Base-by-base conservation (phyloP, 345 rosid genomes). In the Garcia nutans region DNA sequence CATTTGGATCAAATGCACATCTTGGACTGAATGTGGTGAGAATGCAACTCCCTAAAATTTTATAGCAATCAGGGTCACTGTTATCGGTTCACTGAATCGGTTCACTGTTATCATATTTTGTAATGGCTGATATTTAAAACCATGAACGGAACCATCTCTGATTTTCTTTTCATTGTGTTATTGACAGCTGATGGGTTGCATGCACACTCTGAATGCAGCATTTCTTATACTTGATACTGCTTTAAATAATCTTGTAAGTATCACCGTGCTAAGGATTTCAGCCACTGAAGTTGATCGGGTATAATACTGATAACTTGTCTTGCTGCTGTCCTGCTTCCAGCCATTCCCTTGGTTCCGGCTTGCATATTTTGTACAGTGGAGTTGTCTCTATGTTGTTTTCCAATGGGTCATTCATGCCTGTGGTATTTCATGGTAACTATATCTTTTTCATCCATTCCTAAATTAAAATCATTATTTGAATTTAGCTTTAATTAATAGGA, bases 371-470 rank as follows among this genome's bases (percentile, higher is more conserved):
- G 84, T 92, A 42, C 87, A 77, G 64, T 96, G 94, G 97, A 91
- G 93, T 80, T 88, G 93, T 68, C 57, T 89, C 55, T 96, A 96
- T 28, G 84, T 89, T 64, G 79, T 89, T 66, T 90, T 92, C 84
- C 96, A 93, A 71, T 96, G 98, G 99, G 83, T 87, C 71, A 81
- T 93, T 75, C 98, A 92, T 75, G 92, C 93, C 63, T 86, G 90
- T 77, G 94, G 99, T 6, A 81, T 89, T 75, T 80, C 92, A 67
- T 88, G 94, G 99, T 93, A 87, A 79, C 70, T 62, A 79, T 65
- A 15, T 55, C 13, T 9, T 11, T 10, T 65, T 45, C 10, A 22
- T 33, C 33, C 16, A 22, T 24, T 24, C 42, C 5, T 10, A 16
- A 28, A 60, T 47, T 26, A 41, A 26, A 37, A 16, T 28, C 13